A percentile compares a stretch with the other conserved stretches of the same genome.
Evolutionary conservation across 2,329 filamentous ascomycete species (phyloP).

Genomic region (Sordariomycetes sp.): DNA sequence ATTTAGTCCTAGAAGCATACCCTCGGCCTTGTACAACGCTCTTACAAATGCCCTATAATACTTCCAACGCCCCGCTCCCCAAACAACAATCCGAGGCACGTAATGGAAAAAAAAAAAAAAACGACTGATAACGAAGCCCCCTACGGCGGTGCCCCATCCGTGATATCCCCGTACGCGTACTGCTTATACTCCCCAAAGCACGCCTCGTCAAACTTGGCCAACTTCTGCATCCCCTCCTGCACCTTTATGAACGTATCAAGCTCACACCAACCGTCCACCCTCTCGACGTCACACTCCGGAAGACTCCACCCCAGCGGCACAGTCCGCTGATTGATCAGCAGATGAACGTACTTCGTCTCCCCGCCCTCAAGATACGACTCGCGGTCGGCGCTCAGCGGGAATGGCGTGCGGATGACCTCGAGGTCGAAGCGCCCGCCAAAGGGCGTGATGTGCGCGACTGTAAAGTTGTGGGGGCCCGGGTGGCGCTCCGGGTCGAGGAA

Average conservation of each 20-base stretch:
- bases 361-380: slow-evolving; percentile 35
- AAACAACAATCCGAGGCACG: not conserved
- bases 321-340: slow-evolving; percentile 62
- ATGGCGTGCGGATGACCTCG: slow-evolving; percentile 56
- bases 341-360: slow-evolving; percentile 58
- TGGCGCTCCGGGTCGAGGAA: slow-evolving; percentile 42
- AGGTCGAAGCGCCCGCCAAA: slow-evolving; percentile 64
- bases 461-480: slow-evolving; percentile 45
- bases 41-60: slow-evolving; percentile 7
- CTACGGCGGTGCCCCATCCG: slow-evolving; percentile 19
- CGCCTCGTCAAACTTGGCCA: slow-evolving; percentile 49
- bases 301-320: slow-evolving; percentile 56
- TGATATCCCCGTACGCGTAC: slow-evolving; percentile 23
- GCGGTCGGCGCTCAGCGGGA: slow-evolving; percentile 43
- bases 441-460: slow-evolving; percentile 54
- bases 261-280: slow-evolving; percentile 69
- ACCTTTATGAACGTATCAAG: slow-evolving; percentile 51
- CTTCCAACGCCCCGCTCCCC: not conserved
- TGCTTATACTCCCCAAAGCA: slow-evolving; percentile 44
- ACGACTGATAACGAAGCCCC: not conserved
- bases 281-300: slow-evolving; percentile 42
- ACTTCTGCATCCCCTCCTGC: slow-evolving; percentile 42
- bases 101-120: slow-evolving; percentile 1
- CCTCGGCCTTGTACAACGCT: slow-evolving; percentile 1
- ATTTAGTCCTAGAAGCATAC: not conserved